phyloP scores from a whole-genome alignment of 176 grass and related monocot species.

The Oryza rufipogon region DNA sequence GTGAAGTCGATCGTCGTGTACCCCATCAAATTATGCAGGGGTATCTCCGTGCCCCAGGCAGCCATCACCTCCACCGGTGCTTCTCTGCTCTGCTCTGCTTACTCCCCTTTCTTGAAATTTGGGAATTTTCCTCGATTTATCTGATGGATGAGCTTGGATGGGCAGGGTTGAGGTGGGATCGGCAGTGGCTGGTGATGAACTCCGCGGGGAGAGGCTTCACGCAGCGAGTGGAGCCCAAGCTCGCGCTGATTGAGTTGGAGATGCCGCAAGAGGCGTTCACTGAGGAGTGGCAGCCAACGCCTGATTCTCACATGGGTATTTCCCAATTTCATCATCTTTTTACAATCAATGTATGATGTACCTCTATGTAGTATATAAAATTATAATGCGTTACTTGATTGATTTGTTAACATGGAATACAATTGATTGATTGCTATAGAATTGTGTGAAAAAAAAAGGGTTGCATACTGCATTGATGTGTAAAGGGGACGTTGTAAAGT shows the following conservation, averaged over 20 bases:
- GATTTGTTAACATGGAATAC: neutral
- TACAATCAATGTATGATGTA: neutral
- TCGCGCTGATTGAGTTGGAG: constrained; percentile 72
- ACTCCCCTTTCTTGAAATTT: neutral
- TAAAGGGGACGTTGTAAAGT: neutral
- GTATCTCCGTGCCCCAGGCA: constrained; percentile 67
- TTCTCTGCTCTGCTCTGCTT: neutral
- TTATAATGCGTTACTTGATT: neutral
- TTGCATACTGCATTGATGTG: neutral
- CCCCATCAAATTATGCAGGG: constrained; percentile 85
- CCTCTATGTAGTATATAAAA: neutral
- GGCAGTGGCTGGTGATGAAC: constrained; percentile 82
- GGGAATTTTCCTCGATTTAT: neutral
- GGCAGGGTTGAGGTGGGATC: constrained; percentile 83
- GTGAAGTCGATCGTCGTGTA: constrained; percentile 67
- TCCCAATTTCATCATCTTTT: neutral
- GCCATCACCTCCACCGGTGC: constrained; percentile 69
- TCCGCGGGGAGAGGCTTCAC: constrained; percentile 65
- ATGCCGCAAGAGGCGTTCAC: constrained; percentile 64
- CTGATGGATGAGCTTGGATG: neutral
- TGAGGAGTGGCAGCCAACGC: constrained; percentile 60
- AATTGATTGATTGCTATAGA: neutral
- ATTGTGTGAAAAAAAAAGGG: neutral
- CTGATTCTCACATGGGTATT: constrained; percentile 65
- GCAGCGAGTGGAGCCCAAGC: constrained; percentile 81